Base-by-base conservation (phyloP, 1,284 basidiomycete species). In the Moesziomyces globuligerus region DNA sequence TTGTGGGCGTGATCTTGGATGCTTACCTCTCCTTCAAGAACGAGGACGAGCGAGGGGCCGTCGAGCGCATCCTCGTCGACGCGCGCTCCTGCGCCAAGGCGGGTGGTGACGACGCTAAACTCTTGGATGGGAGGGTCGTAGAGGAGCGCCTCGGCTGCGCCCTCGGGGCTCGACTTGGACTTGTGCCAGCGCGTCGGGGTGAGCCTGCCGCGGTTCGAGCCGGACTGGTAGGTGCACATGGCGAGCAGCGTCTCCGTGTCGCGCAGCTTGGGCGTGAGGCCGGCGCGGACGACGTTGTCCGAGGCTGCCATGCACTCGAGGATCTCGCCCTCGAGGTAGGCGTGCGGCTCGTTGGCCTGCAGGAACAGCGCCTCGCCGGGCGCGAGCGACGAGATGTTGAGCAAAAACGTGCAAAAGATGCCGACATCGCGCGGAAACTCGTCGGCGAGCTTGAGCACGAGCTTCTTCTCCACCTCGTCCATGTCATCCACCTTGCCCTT, bases 241-340 rank as follows among this genome's bases (percentile, higher is more conserved):
- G 88, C 85, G 59, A 97, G 86, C 47, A 99, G 88, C 69, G 94
- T 97, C 3, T 90, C 88, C 20, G 97, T 89, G 82, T 99, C 96
- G 59, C 95, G 89, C 21, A 92, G 87, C 84, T 99, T 99, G 11
- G 96, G 95, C 0, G 96, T 99, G 39, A 99, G 88, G 18, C 96
- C 96, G 2, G 96, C 96, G 44, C 96, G 91, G 57, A 99, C 96
- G 81, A 99, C 96, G 83, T 98, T 98, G 85, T 99, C 95, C 58
- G 62, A 70, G 7, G 67, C 61, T 7, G 80, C 80, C 80, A 82
- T 82, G 74, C 80, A 82, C 54, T 82, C 80, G 25, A 81, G 51
- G 37, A 80, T 79, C 36, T 80, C 72, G 13, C 81, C 81, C 32
- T 88, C 89, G 51, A 98, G 87, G 83, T 98, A 99, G 1, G 96